Evolutionary conservation across 306 rosid genomes (phyloP).

Genomic region (Gastrolobium bilobum): DNA sequence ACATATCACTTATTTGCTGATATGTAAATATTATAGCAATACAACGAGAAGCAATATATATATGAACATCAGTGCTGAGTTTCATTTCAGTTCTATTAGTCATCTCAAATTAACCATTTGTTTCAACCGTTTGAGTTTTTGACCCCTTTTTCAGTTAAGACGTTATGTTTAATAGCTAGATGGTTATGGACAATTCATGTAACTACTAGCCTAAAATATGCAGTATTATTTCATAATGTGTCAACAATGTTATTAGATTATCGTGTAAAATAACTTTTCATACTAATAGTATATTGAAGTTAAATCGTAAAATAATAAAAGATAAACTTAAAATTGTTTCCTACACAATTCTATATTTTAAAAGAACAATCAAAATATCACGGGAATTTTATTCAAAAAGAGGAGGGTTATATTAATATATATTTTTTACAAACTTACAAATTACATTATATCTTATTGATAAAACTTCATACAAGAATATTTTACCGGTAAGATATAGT

Average conservation of each 20-base stretch:
- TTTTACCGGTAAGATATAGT: too few species aligned
- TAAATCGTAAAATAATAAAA: too few species aligned
- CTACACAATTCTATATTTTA: too few species aligned
- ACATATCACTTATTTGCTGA: slow-evolving; percentile 70
- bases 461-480: too few species aligned
- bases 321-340: too few species aligned
- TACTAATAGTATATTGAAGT: too few species aligned
- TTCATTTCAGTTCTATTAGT: slow-evolving; percentile 19
- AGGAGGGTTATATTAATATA: too few species aligned
- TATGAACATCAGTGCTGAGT: background rate
- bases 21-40: slow-evolving; percentile 43
- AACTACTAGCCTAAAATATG: background rate
- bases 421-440: too few species aligned
- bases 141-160: background rate
- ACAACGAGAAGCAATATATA: slow-evolving; percentile 43
- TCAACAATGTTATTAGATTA: background rate
- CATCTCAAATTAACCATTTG: slow-evolving; percentile 38
- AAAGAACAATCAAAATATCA: too few species aligned
- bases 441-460: too few species aligned
- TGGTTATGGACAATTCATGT: slow-evolving; percentile 6
- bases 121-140: background rate
- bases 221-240: background rate
- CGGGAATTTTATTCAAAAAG: too few species aligned
- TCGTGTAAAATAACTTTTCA: too few species aligned
- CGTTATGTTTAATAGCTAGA: background rate